Percentiles rank a stretch among this genome's conserved stretches.
phyloP scores from a whole-genome alignment of 1,284 basidiomycete species.

The Tilletia horrida region DNA sequence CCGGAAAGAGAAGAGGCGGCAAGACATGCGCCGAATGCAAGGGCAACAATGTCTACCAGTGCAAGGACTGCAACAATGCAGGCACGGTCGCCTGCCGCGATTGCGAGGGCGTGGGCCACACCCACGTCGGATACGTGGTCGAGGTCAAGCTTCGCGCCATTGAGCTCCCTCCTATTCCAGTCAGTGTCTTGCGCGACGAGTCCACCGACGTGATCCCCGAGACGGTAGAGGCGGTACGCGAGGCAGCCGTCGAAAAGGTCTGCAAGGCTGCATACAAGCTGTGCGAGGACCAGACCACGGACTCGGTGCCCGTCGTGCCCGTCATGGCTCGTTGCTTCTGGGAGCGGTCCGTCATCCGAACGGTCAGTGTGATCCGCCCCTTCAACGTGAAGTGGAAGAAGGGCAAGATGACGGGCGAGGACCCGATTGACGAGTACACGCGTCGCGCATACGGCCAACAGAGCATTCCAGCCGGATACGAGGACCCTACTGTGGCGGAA shows the following conservation, averaged over 20 bases:
- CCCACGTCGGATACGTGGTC: slow-evolving; percentile 38
- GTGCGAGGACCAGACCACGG: slow-evolving; percentile 24
- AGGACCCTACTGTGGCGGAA: slow-evolving; percentile 6
- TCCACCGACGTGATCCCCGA: slow-evolving; percentile 24
- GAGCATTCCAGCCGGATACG: slow-evolving; percentile 3
- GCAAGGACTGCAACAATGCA: slow-evolving; percentile 31
- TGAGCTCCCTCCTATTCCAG: slow-evolving; percentile 37
- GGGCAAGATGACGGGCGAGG: slow-evolving; percentile 17
- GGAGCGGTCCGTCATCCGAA: slow-evolving; percentile 26
- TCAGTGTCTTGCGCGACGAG: slow-evolving; percentile 25
- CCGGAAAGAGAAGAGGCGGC: slow-evolving; percentile 22
- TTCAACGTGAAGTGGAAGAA: slow-evolving; percentile 19
- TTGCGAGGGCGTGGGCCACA: slow-evolving; percentile 35
- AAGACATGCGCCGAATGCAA: slow-evolving; percentile 34
- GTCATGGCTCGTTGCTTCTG: slow-evolving; percentile 41
- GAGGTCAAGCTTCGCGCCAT: slow-evolving; percentile 38
- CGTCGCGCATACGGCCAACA: slow-evolving; percentile 13
- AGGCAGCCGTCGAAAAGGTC: slow-evolving; percentile 3
- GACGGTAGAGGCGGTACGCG: slow-evolving; percentile 25
- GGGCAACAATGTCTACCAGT: slow-evolving; percentile 37
- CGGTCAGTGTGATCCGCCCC: slow-evolving; percentile 9
- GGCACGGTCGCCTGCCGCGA: slow-evolving; percentile 33
- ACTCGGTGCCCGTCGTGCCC: slow-evolving; percentile 27
- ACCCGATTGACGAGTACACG: slow-evolving; percentile 11
- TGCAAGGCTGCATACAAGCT: slow-evolving; percentile 30